A percentile compares a stretch with the other conserved stretches of the same genome.
phyloP scores from a whole-genome alignment of 2,329 filamentous ascomycete genomes.

The Xylariaceae sp. region DNA sequence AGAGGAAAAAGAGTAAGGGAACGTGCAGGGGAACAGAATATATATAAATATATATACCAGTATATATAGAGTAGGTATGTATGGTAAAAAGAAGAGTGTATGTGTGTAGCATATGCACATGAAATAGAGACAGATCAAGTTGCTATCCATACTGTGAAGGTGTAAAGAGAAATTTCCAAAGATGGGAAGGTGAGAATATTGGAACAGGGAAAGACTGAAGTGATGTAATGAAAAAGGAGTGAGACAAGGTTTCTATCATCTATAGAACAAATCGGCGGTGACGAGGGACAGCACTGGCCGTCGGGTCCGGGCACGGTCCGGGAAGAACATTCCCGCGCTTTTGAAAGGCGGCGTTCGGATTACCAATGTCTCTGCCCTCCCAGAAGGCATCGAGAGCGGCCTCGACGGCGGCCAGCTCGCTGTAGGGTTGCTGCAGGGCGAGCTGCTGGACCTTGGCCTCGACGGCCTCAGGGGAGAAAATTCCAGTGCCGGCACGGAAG shows the following conservation, averaged over 20 bases:
- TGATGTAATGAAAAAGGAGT: no score
- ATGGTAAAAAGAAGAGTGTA: no score
- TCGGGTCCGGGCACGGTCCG: slow-evolving; percentile 9
- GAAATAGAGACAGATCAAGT: no score
- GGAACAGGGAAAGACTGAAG: not conserved
- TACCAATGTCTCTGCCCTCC: slow-evolving; percentile 17
- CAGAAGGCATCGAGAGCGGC: slow-evolving; percentile 30
- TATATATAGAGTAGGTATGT: no score
- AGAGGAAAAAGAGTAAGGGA: no score
- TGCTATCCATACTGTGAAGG: not conserved
- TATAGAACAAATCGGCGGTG: slow-evolving; percentile 14
- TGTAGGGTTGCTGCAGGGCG: slow-evolving; percentile 31
- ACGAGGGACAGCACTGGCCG: slow-evolving; percentile 10
- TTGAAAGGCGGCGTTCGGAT: slow-evolving; percentile 16
- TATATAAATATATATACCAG: no score
- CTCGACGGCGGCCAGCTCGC: slow-evolving; percentile 28
- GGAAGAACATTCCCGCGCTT: slow-evolving; percentile 11
- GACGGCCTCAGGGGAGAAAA: slow-evolving; percentile 26
- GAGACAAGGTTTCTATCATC: not conserved
- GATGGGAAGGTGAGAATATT: not conserved
- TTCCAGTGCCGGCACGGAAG: slow-evolving; percentile 19
- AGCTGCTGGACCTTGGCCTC: slow-evolving; percentile 29
- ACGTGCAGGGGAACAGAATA: no score
- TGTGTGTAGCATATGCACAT: no score
- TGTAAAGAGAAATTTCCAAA: slow-evolving; percentile 2